These are phyloP conservation scores for Cladosporium sp. DNA, from an alignment of 2,329 filamentous ascomycete genomes.

Conservation along the genomic window DNA sequence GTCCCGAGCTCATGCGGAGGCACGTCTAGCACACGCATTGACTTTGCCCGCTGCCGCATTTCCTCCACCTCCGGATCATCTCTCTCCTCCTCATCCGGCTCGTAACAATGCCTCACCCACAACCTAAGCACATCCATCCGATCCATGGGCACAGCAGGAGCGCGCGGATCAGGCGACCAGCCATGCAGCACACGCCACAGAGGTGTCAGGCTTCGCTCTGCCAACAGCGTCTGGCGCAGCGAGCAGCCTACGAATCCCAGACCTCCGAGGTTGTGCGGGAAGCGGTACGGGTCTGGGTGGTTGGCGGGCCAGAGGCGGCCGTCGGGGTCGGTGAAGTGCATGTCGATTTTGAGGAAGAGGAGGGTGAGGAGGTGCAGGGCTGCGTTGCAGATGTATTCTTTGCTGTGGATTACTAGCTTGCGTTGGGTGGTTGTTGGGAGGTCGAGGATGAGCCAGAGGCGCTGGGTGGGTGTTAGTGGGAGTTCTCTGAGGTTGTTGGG, in stretches of 20 bases:
- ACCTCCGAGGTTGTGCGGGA: constrained; percentile 38
- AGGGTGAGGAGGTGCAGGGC: constrained; percentile 60
- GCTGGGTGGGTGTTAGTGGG: constrained; percentile 45
- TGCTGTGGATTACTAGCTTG: constrained; percentile 49
- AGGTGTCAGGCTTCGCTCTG: constrained; percentile 27
- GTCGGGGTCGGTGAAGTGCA: constrained; percentile 63
- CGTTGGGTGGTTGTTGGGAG: constrained; percentile 54
- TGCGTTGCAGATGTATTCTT: constrained; percentile 50
- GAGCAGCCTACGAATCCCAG: constrained; percentile 42
- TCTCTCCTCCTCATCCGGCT: constrained; percentile 19
- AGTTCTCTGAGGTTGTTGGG: no score
- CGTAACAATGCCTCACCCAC: constrained; percentile 55
- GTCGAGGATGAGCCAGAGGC: constrained; percentile 72
- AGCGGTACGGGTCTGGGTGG: constrained; percentile 7
- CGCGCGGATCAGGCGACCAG: constrained; percentile 32
- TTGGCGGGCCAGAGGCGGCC: constrained; percentile 22
- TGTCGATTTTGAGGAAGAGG: constrained; percentile 67
- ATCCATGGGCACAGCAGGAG: constrained; percentile 24
- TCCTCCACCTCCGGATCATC: constrained; percentile 17
- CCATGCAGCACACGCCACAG: constrained; percentile 58
- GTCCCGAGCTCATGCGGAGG: constrained; percentile 49
- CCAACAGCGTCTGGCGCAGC: constrained; percentile 49
- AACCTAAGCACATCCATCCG: constrained; percentile 51
- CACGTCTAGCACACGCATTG: constrained; percentile 45
- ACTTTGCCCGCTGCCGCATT: constrained; percentile 18